These are phyloP conservation scores for Grifola frondosa DNA, from an alignment of 1,284 basidiomycete genomes.

Conservation along the genomic window DNA sequence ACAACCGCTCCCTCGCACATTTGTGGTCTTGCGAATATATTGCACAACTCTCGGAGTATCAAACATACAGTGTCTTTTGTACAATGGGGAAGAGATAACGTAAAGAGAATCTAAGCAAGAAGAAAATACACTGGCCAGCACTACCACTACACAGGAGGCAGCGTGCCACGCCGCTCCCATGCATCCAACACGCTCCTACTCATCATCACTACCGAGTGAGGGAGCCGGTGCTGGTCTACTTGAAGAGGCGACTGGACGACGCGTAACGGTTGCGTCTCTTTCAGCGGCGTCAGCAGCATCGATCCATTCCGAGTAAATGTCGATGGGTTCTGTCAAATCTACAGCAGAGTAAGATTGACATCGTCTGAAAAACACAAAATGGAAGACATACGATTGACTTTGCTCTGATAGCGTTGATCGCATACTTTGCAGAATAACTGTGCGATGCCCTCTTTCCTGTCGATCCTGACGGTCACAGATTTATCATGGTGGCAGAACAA, in stretches of 20 bases:
- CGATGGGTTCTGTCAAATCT: conserved; percentile 86
- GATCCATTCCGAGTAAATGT: conserved; percentile 92
- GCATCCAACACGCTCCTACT: conserved; percentile 22
- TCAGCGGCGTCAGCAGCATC: conserved; percentile 88
- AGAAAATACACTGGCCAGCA: conserved; percentile 3
- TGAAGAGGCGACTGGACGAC: conserved; percentile 58
- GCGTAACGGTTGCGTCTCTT: conserved; percentile 45
- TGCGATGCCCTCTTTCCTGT: conserved; percentile 80
- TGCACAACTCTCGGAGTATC: neutral
- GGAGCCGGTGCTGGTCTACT: conserved; percentile 44
- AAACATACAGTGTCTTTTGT: neutral
- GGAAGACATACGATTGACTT: conserved; percentile 72
- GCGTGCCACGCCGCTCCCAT: too few relatives aligned
- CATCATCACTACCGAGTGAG: conserved; percentile 43
- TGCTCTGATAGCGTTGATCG: conserved; percentile 80
- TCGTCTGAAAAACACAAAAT: conserved; percentile 17
- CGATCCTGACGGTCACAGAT: conserved; percentile 83
- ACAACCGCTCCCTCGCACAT: too few relatives aligned
- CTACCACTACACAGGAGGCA: conserved; percentile 1
- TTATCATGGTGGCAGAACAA: conserved; percentile 92
- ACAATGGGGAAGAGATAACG: conserved; percentile 5
- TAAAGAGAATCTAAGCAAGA: too few relatives aligned
- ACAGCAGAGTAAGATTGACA: conserved; percentile 4
- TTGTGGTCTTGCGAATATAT: too few relatives aligned
- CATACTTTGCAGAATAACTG: conserved; percentile 78